Evolutionary conservation across 75 land plant genomes (phyloP), one percentile per base, ranked within the genome.

Genomic region (Selaginella moellendorffii): DNA sequence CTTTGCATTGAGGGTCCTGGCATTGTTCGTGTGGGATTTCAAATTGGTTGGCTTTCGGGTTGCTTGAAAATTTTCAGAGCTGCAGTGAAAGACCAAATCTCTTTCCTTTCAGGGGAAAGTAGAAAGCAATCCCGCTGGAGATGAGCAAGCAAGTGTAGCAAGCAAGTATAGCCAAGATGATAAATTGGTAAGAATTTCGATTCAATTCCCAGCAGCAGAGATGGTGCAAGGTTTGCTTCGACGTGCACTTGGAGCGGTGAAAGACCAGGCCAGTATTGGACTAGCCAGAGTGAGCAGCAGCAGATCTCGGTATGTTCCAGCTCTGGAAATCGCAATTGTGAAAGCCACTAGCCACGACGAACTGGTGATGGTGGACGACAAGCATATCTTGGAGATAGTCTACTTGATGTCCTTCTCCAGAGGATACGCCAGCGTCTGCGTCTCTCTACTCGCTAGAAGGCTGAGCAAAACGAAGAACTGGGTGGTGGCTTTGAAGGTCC

Each of bases 311-410:
- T 68, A 67, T 21, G 53, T 74, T 22, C 95, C 97, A 22, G 88
- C 87, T 28, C 76, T 90, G 17, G 97, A 87, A 8, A 79, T 90
- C 0, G 87, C 86, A 24, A 71, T 90, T 29, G 96, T 88, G 64
- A 90, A 90, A 63, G 95, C 95, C 14, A 90, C 89, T 26, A 75
- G 89, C 61, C 97, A 90, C 66, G 86, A 85, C 52, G 95, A 88
- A 27, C 64, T 70, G 14, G 85, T 83, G 24, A 74, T 81, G 19
- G 46, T 36, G 46, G 80, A 71, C 31, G 97, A 90, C 72, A 73
- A 77, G 63, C 73, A 90, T 66, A 56, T 90, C 0, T 74, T 79
- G 26, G 88, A 78, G 51, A 80, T 90, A 67, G 62, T 90, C 30
- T 79, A 67, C 71, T 74, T 83, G 19, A 80, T 85, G 22, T 77